Evolutionary conservation across 495 filamentous ascomycete species (phyloP).

Genomic region (Xylaria scruposa): DNA sequence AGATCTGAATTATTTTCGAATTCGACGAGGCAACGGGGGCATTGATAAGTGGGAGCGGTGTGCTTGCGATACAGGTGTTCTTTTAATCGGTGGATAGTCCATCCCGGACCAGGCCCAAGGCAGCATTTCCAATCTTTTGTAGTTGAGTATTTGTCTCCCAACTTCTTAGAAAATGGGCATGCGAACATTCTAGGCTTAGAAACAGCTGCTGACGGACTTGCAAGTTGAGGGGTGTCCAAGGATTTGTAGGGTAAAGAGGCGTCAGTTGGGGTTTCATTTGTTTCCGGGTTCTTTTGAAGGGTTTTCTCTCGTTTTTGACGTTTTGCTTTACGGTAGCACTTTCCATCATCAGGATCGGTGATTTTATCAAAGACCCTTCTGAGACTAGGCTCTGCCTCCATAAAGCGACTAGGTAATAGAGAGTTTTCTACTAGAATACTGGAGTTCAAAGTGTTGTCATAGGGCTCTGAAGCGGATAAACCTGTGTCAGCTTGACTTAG

Average conservation of each 20-base stretch:
- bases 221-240: not conserved
- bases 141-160: not conserved
- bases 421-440: not conserved
- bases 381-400: not conserved
- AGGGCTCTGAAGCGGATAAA: not conserved
- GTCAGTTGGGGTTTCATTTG: not conserved
- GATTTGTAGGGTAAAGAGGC: not conserved
- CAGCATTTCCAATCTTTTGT: conserved; percentile 17
- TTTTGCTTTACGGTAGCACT: not conserved
- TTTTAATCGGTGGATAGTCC: conserved; percentile 8
- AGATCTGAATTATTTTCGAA: not conserved
- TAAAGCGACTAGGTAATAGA: not conserved
- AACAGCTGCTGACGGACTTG: not conserved
- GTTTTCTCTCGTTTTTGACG: not conserved
- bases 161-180: conserved; percentile 6
- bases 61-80: conserved; percentile 12
- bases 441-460: not conserved
- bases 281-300: not conserved
- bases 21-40: not conserved
- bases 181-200: not conserved
- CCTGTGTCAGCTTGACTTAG: not conserved
- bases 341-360: not conserved
- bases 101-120: not conserved
- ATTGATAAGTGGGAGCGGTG: not conserved
- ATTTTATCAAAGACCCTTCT: not conserved